Conservation (phyloP, 139 green algal genomes). For the Picochlorum sp. region DNA sequence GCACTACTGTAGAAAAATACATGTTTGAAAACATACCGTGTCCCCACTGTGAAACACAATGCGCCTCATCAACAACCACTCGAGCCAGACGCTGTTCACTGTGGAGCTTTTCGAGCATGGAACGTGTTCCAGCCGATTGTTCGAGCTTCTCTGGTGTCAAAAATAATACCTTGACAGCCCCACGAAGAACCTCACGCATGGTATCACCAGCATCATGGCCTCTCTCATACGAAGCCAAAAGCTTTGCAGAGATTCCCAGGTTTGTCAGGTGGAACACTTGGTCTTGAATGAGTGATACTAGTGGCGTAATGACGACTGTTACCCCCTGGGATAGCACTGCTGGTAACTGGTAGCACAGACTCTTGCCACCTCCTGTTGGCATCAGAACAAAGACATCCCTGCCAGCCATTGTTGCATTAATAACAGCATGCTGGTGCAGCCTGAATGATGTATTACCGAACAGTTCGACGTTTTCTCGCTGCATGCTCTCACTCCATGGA, state of each 20-base stretch:
- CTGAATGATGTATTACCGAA: conserved; percentile 73
- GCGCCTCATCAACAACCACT: conserved; percentile 89
- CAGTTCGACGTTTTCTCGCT: conserved; percentile 17
- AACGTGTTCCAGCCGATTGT: conserved; percentile 35
- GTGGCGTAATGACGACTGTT: conserved; percentile 63
- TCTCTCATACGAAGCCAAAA: conserved; percentile 20
- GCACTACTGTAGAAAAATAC: neutral
- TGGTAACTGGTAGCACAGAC: conserved; percentile 73
- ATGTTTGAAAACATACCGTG: conserved; percentile 34
- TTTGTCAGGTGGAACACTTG: conserved; percentile 64
- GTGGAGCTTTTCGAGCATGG: conserved; percentile 54
- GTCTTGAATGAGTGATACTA: conserved; percentile 80
- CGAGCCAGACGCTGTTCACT: conserved; percentile 39
- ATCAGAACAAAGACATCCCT: conserved; percentile 83
- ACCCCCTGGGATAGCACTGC: conserved; percentile 47
- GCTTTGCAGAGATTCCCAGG: conserved; percentile 35
- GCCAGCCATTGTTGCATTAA: conserved; percentile 63
- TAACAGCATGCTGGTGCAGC: conserved; percentile 55
- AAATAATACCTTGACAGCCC: conserved; percentile 69
- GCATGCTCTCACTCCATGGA: conserved; percentile 31
- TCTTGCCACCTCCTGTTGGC: conserved; percentile 74
- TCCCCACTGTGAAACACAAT: conserved; percentile 94
- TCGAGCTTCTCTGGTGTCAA: conserved; percentile 82
- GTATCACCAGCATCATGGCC: conserved; percentile 6
- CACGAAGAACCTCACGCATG: neutral